Evolutionary conservation across 164 flowering plant genomes (phyloP).

Genomic region (Dillenia suffruticosa): DNA sequence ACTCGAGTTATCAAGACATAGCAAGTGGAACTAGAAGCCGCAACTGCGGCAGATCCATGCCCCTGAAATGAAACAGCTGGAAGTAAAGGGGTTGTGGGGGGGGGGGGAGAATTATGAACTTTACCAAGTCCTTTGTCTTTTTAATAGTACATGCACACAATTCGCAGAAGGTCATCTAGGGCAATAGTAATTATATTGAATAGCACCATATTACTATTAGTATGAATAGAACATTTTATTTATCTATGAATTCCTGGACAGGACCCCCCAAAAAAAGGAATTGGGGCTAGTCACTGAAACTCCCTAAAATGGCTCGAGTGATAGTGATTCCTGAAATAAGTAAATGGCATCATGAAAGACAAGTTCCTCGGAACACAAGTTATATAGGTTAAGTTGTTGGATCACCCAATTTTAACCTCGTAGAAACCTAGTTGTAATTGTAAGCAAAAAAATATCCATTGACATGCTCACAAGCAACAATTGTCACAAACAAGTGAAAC

Average conservation of each 20-base stretch:
- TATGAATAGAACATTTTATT: too few species aligned
- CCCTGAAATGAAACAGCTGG: conserved; percentile 39
- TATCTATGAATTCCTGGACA: too few species aligned
- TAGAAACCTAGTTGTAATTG: too few species aligned
- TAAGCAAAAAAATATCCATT: background rate
- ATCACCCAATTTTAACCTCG: too few species aligned
- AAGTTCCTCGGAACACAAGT: background rate
- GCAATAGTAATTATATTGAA: too few species aligned
- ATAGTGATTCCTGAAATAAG: background rate
- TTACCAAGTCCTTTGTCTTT: too few species aligned
- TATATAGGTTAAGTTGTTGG: background rate
- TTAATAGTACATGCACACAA: too few species aligned
- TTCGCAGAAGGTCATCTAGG: too few species aligned
- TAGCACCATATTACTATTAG: too few species aligned
- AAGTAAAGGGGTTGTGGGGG: too few species aligned
- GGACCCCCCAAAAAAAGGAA: background rate
- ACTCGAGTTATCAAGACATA: conserved; percentile 80
- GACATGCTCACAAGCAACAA: conserved; percentile 10
- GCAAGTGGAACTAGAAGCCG: conserved; percentile 68
- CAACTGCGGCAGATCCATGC: conserved; percentile 35
- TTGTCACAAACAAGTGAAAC: background rate
- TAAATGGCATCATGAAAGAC: background rate
- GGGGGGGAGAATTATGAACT: too few species aligned
- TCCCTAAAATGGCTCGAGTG: background rate
- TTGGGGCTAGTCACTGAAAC: background rate